These are phyloP conservation scores for Pisolithus marmoratus DNA, from an alignment of 768 basidiomycete species.

Conservation along the genomic window DNA sequence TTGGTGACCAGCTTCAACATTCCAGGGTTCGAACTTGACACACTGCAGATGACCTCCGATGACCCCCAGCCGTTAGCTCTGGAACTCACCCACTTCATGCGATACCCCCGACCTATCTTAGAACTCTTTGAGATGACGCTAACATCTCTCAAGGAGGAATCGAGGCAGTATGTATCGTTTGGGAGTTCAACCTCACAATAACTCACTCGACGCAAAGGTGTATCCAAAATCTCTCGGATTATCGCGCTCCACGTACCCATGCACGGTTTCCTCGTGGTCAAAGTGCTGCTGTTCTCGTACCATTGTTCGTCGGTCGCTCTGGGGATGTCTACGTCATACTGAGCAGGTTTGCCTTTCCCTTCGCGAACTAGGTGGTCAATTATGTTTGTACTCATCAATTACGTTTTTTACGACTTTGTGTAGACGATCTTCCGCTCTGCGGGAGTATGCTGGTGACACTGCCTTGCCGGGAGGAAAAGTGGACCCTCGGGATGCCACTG, in stretches of 20 bases:
- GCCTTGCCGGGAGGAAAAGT: conserved; percentile 83
- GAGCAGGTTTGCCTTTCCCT: conserved; percentile 53
- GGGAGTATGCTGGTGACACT: conserved; percentile 82
- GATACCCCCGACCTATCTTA: conserved; percentile 11
- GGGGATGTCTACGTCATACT: conserved; percentile 85
- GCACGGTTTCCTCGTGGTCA: conserved; percentile 49
- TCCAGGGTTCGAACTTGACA: too few relatives aligned
- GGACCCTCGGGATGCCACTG: conserved; percentile 57
- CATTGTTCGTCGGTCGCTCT: conserved; percentile 75
- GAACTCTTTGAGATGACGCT: conserved; percentile 9
- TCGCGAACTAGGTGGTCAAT: background rate
- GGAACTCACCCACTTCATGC: conserved; percentile 9
- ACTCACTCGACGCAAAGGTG: conserved; percentile 11
- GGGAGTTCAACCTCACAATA: background rate
- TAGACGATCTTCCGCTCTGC: conserved; percentile 69
- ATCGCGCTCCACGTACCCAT: conserved; percentile 20
- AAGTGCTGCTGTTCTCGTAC: conserved; percentile 75
- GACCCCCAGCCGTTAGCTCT: too few relatives aligned
- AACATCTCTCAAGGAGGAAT: conserved; percentile 14
- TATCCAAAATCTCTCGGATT: conserved; percentile 19
- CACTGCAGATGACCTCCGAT: too few relatives aligned
- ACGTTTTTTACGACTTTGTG: background rate
- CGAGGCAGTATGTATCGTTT: conserved; percentile 11
- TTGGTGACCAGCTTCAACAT: too few relatives aligned
- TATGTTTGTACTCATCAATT: background rate